Base-by-base conservation (phyloP, 768 basidiomycete species). In the Termitomyces bulborhizus region DNA sequence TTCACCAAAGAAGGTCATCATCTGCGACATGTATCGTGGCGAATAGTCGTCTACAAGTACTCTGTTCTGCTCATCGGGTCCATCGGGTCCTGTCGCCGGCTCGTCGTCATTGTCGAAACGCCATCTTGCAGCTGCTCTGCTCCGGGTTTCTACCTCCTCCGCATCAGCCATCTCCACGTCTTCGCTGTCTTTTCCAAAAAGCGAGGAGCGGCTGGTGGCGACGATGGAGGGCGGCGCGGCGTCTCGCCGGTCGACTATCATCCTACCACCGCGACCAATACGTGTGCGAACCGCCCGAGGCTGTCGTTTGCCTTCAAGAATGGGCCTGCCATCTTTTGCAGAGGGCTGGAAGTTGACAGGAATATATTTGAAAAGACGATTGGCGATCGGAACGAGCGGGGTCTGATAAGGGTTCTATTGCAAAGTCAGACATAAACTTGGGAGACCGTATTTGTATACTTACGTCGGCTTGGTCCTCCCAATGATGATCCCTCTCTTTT, bases 381-480 rank as follows among this genome's bases (percentile, higher is more conserved):
- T 81, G 3, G 84, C 69, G 36, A 80, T 80, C 0, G 90, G 71
- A 0, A 76, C 68, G 0, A 80, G 79, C 0, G 77, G 74, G 5
- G 83, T 74, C 65, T 93, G 88, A 64, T 87, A 94, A 1, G 87
- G 76, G 57, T 81, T 81, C 88, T 91, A 58, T 3, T 48, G 57
- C 45, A 44, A 3, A 16, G 45, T 55, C 40, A 56, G 27, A 3
- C 31, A 5, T 15, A 21, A n/a, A 15, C n/a, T 21, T 15, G 3
- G 4, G 9, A 3, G 18, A 37, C 29, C 11, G 29, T 12, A 37
- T 8, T 24, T 27, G 26, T 21, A 47, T 2, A 69, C 80, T 66
- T 65, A 92, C 89, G 69, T 97, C 94, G 59, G 91, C 78, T 51
- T 78, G 75, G 65, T 98, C 94, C 61, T 96, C 94, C 86, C 92